phyloP scores from a whole-genome alignment of 2,329 filamentous ascomycete genomes.

The Blastomyces parvus region DNA sequence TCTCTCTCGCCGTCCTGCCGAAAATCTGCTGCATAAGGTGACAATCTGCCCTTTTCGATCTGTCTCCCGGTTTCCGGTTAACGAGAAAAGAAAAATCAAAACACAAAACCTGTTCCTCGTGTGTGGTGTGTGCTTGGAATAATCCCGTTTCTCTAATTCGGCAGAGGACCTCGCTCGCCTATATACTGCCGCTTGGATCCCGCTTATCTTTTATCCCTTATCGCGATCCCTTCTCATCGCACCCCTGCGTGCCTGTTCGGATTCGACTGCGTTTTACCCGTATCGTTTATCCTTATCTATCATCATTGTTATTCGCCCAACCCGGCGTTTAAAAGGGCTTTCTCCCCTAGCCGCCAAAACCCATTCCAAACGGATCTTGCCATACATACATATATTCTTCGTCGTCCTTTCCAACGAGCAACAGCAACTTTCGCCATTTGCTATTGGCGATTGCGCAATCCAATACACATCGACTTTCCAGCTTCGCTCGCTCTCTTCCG shows the following conservation, averaged over 20 bases:
- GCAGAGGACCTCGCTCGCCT: neutral
- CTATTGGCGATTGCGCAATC: neutral
- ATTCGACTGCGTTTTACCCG: too few relatives aligned
- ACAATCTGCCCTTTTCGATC: too few relatives aligned
- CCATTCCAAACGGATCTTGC: neutral
- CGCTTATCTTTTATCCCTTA: neutral
- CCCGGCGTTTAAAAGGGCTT: neutral
- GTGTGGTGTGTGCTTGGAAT: too few relatives aligned
- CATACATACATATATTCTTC: neutral
- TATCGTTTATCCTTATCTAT: neutral
- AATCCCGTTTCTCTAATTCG: neutral
- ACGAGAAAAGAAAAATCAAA: too few relatives aligned
- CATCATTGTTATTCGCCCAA: neutral
- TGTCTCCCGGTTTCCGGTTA: too few relatives aligned
- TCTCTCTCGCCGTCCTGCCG: neutral
- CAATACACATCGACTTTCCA: neutral
- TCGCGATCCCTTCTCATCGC: too few relatives aligned
- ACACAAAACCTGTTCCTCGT: neutral
- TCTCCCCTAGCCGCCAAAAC: neutral
- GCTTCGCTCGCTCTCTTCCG: neutral
- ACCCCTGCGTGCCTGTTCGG: neutral
- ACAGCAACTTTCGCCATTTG: neutral
- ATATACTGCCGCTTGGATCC: neutral
- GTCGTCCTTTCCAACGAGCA: neutral
- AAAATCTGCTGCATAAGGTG: neutral